Evolutionary conservation across 2,329 filamentous ascomycete genomes (phyloP).

Genomic region (Paraphoma chrysanthemicola): DNA sequence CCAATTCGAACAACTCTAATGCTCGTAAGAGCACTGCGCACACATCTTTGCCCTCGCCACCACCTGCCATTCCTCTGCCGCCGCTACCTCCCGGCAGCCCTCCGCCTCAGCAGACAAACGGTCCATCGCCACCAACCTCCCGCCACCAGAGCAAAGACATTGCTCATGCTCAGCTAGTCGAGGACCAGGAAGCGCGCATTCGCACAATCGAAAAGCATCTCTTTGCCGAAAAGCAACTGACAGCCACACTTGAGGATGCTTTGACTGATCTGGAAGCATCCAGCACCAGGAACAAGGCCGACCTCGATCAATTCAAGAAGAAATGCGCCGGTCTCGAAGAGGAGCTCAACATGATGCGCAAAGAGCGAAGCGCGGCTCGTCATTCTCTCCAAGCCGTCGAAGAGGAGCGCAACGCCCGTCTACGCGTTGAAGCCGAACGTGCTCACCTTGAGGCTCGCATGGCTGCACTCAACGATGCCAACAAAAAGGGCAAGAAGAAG

Average conservation of each 20-base stretch:
- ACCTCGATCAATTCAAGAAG: slow-evolving; percentile 90
- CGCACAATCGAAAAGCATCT: slow-evolving; percentile 96
- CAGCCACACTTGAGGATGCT: slow-evolving; percentile 92
- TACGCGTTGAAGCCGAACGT: slow-evolving; percentile 86
- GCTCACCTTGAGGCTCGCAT: slow-evolving; percentile 91
- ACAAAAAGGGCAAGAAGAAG: slow-evolving; percentile 94
- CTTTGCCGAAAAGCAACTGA: slow-evolving; percentile 94
- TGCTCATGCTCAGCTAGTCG: slow-evolving; percentile 78
- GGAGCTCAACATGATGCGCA: slow-evolving; percentile 70
- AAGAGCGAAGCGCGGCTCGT: slow-evolving; percentile 65
- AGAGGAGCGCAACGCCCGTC: slow-evolving; percentile 91
- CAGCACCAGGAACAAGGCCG: slow-evolving; percentile 87
- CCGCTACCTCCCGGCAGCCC: slow-evolving; percentile 71
- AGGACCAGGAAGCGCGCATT: slow-evolving; percentile 95
- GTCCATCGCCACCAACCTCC: slow-evolving; percentile 65
- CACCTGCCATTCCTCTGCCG: slow-evolving; percentile 93
- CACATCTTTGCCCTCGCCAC: slow-evolving; percentile 86
- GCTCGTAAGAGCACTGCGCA: slow-evolving; percentile 86
- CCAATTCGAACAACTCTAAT: slow-evolving; percentile 69
- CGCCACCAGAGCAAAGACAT: slow-evolving; percentile 84
- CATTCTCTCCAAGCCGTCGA: slow-evolving; percentile 87
- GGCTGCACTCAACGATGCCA: slow-evolving; percentile 77
- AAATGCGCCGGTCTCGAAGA: slow-evolving; percentile 78
- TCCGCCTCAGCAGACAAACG: slow-evolving; percentile 56
- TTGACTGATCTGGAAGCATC: slow-evolving; percentile 92